These are phyloP conservation scores for Alternaria arborescens DNA, from an alignment of 2,329 filamentous ascomycete genomes.

Conservation along the genomic window DNA sequence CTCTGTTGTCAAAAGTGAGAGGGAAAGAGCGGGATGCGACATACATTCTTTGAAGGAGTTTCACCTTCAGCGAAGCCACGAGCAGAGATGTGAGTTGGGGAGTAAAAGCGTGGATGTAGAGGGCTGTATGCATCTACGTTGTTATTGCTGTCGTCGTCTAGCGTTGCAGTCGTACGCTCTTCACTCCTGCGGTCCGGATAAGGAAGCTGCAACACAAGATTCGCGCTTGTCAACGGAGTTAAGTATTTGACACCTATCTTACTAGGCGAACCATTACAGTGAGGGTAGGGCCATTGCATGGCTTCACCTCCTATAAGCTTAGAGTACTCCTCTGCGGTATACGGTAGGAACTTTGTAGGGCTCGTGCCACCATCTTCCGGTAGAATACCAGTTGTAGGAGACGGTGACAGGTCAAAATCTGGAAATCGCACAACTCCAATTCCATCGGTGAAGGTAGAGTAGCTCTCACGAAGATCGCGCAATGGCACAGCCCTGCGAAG, in stretches of 20 bases:
- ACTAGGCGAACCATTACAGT: conserved; percentile 15
- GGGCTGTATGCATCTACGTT: conserved; percentile 5
- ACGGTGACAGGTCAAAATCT: conserved; percentile 24
- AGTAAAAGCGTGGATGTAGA: conserved; percentile 43
- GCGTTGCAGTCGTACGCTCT: conserved; percentile 17
- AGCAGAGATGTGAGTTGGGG: conserved; percentile 35
- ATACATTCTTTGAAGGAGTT: conserved; percentile 45
- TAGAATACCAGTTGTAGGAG: conserved; percentile 17
- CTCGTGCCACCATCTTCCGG: conserved; percentile 24
- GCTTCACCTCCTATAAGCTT: conserved; percentile 36
- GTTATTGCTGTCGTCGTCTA: not conserved
- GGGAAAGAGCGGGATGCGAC: conserved; percentile 28
- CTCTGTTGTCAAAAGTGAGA: conserved; percentile 11
- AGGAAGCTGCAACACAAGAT: conserved; percentile 13
- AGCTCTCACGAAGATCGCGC: conserved; percentile 26
- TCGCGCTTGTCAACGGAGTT: conserved; percentile 17
- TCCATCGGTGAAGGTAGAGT: conserved; percentile 12
- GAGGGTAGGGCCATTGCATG: conserved; percentile 28
- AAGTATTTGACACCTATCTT: conserved; percentile 15
- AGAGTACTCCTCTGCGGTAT: conserved; percentile 38
- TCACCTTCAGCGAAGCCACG: conserved; percentile 28
- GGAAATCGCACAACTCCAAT: conserved; percentile 24
- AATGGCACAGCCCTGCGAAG: conserved; percentile 27
- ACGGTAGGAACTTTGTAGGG: conserved; percentile 36
- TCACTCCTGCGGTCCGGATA: conserved; percentile 27